Base-by-base conservation (phyloP, 208 protist species). In the Trypanosoma caninum region DNA sequence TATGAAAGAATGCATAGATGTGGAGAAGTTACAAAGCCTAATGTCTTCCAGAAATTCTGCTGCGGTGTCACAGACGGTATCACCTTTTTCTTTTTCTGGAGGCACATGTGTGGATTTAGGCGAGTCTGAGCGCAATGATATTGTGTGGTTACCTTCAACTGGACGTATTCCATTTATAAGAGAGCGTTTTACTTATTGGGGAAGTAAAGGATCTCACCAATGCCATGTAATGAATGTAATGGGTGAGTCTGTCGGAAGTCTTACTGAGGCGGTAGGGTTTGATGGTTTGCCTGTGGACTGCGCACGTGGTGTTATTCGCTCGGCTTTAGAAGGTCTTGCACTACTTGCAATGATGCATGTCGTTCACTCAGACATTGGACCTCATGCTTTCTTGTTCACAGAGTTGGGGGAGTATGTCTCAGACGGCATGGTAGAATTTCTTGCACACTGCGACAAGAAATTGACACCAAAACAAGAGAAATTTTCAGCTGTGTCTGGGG, bases 141-240 rank as follows among this genome's bases (percentile, higher is more conserved):
- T 53, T 27, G 42, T 28, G 28, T n/a, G 10, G 38, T 41, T 46
- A 27, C 51, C 31, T n/a, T 14, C 28, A 38, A 31, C 14, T 53
- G 13, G 42, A 27, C 69, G 56, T 27, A 37, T 87, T 11, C 62
- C 69, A 5, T 69, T 35, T 38, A 66, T 89, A 38, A 65, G 63
- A 27, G 77, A 74, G 45, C 41, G 56, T 48, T 93, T 93, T 62
- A 71, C 46, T 10, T 74, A 88, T 35, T 48, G 72, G 23, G 85
- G 85, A 9, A 38, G 35, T 28, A 70, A 78, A 59, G 85, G 85
- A 55, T 74, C 56, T 14, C 85, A 99, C 64, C 69, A 95, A 16
- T 96, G 90, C 63, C 89, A 98, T 65, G 94, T 97, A 9, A 97
- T 98, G 73, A 88, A 98, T 69, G 69, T 97, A 0, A 63, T 98